Evolutionary conservation across 1,284 basidiomycete species (phyloP).

Genomic region (Ceratorhiza oryzae-sativae): DNA sequence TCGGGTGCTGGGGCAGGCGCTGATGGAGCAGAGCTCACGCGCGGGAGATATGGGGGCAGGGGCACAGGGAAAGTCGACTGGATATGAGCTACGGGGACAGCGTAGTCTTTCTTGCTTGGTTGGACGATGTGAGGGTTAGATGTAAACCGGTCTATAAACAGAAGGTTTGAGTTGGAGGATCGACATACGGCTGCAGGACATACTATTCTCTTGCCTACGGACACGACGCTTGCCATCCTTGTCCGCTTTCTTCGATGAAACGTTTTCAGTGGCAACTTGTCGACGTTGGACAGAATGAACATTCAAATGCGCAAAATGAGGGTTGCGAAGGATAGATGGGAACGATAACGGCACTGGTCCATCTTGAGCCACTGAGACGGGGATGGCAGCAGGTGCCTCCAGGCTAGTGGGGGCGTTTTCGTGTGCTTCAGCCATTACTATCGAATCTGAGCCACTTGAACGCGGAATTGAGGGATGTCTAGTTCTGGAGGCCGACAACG

Average conservation of each 20-base stretch:
- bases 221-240: slow-evolving; percentile 79
- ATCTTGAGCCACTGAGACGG: neutral
- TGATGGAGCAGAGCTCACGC: slow-evolving; percentile 62
- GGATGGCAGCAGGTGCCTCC: neutral
- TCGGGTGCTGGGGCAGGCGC: slow-evolving; percentile 51
- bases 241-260: slow-evolving; percentile 53
- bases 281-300: slow-evolving; percentile 42
- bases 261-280: slow-evolving; percentile 41
- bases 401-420: slow-evolving; percentile 23
- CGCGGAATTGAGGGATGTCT: neutral
- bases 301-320: slow-evolving; percentile 62
- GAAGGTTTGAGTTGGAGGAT: slow-evolving; percentile 36
- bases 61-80: slow-evolving; percentile 75
- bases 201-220: slow-evolving; percentile 77
- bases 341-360: slow-evolving; percentile 68
- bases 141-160: slow-evolving; percentile 64
- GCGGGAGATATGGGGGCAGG: slow-evolving; percentile 69
- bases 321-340: slow-evolving; percentile 68
- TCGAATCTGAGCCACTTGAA: neutral
- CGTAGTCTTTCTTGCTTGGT: slow-evolving; percentile 65
- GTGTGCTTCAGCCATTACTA: neutral
- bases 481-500: no score
- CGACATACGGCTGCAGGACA: slow-evolving; percentile 43
- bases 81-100: slow-evolving; percentile 55
- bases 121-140: slow-evolving; percentile 72